Conservation (phyloP, 306 rosid genomes). For the Vigna nakashimae region DNA sequence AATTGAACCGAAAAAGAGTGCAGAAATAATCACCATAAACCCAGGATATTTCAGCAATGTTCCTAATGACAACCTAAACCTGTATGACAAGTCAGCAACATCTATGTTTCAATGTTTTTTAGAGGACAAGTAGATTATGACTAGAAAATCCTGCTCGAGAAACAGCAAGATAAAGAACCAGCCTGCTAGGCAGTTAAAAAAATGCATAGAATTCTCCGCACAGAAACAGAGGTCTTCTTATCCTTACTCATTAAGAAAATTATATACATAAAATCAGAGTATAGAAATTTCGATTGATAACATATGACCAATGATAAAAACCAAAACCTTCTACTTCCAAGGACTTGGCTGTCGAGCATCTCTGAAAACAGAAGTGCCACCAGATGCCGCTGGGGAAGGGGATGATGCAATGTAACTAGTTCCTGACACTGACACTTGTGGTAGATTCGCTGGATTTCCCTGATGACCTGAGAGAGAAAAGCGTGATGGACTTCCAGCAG, state of each 20-base stretch:
- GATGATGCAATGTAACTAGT: conserved; percentile 83
- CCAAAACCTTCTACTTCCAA: conserved; percentile 71
- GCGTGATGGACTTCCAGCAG: conserved; percentile 77
- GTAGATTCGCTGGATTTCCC: conserved; percentile 66
- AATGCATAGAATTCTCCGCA: conserved; percentile 6
- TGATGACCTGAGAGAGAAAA: conserved; percentile 69
- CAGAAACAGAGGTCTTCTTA: conserved; percentile 1
- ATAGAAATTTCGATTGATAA: neutral
- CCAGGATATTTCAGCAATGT: neutral
- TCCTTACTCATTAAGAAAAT: conserved; percentile 21
- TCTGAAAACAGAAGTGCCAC: conserved; percentile 83
- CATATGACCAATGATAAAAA: conserved; percentile 34
- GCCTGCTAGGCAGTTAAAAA: neutral
- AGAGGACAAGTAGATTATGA: neutral
- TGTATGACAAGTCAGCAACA: neutral
- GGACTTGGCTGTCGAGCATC: conserved; percentile 93
- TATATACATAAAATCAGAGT: conserved; percentile 20
- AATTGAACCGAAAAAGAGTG: too few species aligned
- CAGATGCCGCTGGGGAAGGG: conserved; percentile 93
- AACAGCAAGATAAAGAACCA: neutral
- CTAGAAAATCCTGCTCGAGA: conserved; percentile 26
- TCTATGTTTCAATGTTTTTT: neutral
- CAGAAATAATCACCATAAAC: neutral
- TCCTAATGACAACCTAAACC: conserved; percentile 8
- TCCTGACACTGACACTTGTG: conserved; percentile 76